Base-by-base conservation (phyloP, 2,329 filamentous ascomycete species). In the Leptographium flavum region DNA sequence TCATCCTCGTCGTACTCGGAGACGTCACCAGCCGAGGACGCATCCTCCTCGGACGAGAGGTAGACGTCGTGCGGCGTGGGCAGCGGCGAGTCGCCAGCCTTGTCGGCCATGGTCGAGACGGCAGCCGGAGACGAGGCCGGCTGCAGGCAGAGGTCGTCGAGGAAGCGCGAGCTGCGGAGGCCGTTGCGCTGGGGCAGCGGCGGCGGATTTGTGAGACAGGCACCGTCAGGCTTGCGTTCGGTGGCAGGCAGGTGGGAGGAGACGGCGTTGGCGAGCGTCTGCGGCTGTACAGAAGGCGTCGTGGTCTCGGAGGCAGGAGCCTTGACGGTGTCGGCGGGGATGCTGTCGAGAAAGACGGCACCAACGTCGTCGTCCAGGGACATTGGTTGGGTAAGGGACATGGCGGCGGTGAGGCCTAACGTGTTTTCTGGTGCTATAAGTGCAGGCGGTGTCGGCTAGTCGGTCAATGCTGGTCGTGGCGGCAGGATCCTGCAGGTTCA, bases 11-110 rank as follows among this genome's bases (percentile, higher is more conserved):
- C 69, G 54, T 69, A 69, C 54, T 76, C 71, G 45, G 73, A 78
- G 70, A 50, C 22, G 58, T 76, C 76, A 39, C 73, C 71, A 17
- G 72, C 74, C 2, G 76, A 76, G 2, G 76, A 80, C 27, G 69
- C 74, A 50, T 80, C 77, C 56, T 81, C 77, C 52, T 81, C 77
- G 0, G 75, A 79, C 2, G 76, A 80, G 23, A 81, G 69, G 57
- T 81, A 81, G 47, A 74, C 55, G 46, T 77, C 71, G 56, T 79
- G 75, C 6, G 74, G 71, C 2, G 57, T 57, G 21, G 64, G 61
- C 39, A 66, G 61, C 14, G 47, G 55, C 49, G 43, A 49, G 49
- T 27, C n/a, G 51, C 45, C 10, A 47, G 43, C 13, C 21, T 17
- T 33, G n/a, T 33, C 21, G 27, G 27, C 17, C 21, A 27, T 19